These are phyloP conservation scores for Trichoderma afroharzianum DNA, from an alignment of 2,329 filamentous ascomycete species.

Conservation along the genomic window DNA sequence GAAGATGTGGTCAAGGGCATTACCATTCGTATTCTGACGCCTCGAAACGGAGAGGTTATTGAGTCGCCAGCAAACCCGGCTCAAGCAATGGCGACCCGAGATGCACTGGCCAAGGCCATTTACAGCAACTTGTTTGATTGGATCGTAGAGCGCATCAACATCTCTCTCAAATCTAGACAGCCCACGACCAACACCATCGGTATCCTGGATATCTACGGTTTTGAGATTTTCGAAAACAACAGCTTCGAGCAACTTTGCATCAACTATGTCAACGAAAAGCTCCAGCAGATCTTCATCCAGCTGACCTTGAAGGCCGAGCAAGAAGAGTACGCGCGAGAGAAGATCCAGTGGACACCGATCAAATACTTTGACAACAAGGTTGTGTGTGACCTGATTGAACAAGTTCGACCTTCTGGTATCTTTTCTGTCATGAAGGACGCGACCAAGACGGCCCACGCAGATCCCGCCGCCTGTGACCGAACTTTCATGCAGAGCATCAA, in stretches of 20 bases:
- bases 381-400: conserved; percentile 94
- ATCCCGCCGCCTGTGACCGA: conserved; percentile 88
- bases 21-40: conserved; percentile 79
- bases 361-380: conserved; percentile 99
- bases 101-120: conserved; percentile 91
- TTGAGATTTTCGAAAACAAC: conserved; percentile 99
- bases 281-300: conserved; percentile 99
- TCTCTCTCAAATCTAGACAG: conserved; percentile 76
- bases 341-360: conserved; percentile 98
- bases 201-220: conserved; percentile 98
- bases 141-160: conserved; percentile 92
- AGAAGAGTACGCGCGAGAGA: conserved; percentile 91
- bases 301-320: conserved; percentile 94
- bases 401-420: conserved; percentile 81
- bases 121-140: conserved; percentile 98
- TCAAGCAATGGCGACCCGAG: conserved; percentile 81
- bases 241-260: conserved; percentile 99
- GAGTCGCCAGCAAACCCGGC: conserved; percentile 79
- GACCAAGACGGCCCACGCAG: conserved; percentile 95
- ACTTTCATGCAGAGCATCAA: conserved; percentile 94
- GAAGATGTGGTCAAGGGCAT: conserved; percentile 80
- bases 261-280: conserved; percentile 99
- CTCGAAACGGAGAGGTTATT: conserved; percentile 62
- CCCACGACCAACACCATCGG: conserved; percentile 80
- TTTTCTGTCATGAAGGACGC: conserved; percentile 97